A percentile compares a stretch with the other conserved stretches of the same genome.
phyloP scores from a whole-genome alignment of 306 rosid genomes.

The Inga laurina region DNA sequence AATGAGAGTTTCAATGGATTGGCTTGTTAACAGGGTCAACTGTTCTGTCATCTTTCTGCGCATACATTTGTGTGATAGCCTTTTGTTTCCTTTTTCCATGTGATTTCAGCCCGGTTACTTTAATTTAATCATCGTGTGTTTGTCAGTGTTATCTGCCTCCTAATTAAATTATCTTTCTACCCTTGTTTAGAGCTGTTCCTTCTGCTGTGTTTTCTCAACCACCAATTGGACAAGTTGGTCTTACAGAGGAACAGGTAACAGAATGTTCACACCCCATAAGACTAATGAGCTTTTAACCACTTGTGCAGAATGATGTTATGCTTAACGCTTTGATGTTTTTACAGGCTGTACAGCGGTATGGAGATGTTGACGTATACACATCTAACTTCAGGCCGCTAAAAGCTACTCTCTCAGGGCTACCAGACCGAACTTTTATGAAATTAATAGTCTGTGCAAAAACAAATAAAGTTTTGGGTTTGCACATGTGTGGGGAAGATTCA shows the following conservation, averaged over 20 bases:
- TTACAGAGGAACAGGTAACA: slow-evolving; percentile 85
- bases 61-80: neutral
- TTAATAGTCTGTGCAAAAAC: slow-evolving; percentile 81
- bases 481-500: slow-evolving; percentile 96
- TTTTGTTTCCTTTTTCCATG: slow-evolving; percentile 7
- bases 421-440: slow-evolving; percentile 89
- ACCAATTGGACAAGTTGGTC: slow-evolving; percentile 93
- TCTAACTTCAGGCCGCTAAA: slow-evolving; percentile 90
- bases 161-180: slow-evolving; percentile 28
- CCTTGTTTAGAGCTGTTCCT: slow-evolving; percentile 70
- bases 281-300: slow-evolving; percentile 25
- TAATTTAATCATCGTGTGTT: neutral
- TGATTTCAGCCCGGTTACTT: slow-evolving; percentile 1
- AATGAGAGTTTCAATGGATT: neutral
- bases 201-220: slow-evolving; percentile 99
- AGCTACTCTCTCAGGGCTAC: slow-evolving; percentile 95
- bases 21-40: neutral
- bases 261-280: slow-evolving; percentile 25
- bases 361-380: slow-evolving; percentile 83
- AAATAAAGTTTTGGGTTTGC: slow-evolving; percentile 74
- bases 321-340: slow-evolving; percentile 29
- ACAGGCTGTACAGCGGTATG: slow-evolving; percentile 78
- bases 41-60: slow-evolving; percentile 4
- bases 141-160: slow-evolving; percentile 20
- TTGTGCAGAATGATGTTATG: slow-evolving; percentile 23